These are phyloP conservation scores for Barbatosphaeria neglecta DNA, from an alignment of 495 filamentous ascomycete genomes.

Conservation along the genomic window DNA sequence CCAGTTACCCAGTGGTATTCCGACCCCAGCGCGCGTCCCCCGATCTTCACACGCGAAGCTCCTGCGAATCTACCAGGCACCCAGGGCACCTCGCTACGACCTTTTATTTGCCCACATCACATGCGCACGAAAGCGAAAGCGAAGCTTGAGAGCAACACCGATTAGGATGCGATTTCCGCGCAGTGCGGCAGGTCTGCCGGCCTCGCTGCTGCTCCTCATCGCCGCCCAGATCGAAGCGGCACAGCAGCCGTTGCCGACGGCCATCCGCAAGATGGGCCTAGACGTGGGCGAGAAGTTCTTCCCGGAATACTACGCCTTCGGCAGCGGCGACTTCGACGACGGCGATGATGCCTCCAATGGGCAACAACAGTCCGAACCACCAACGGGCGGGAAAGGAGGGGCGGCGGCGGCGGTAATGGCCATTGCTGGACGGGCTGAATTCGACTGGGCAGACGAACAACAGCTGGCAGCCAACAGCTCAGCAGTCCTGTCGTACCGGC, in stretches of 20 bases:
- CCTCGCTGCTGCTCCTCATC: slow-evolving; percentile 38
- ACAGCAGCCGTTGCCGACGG: slow-evolving; percentile 25
- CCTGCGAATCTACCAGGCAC: too few relatives aligned
- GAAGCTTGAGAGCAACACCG: background rate
- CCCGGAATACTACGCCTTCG: slow-evolving; percentile 44
- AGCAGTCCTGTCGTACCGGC: slow-evolving; percentile 14
- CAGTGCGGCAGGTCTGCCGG: slow-evolving; percentile 6
- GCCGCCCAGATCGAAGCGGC: slow-evolving; percentile 17
- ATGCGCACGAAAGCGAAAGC: too few relatives aligned
- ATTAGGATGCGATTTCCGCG: slow-evolving; percentile 33
- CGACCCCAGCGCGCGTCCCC: too few relatives aligned
- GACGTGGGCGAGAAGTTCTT: slow-evolving; percentile 84
- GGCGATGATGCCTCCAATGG: background rate
- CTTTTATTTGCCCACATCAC: too few relatives aligned
- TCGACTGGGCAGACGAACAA: slow-evolving; percentile 9
- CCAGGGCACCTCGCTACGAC: too few relatives aligned
- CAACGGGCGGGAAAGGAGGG: background rate
- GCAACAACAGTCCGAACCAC: background rate
- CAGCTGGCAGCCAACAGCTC: slow-evolving; percentile 16
- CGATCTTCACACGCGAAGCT: too few relatives aligned
- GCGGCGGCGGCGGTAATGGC: background rate
- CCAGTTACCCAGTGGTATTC: too few relatives aligned
- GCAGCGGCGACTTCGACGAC: slow-evolving; percentile 2
- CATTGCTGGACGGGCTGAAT: slow-evolving; percentile 6
- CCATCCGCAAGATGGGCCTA: slow-evolving; percentile 60